phyloP scores from a whole-genome alignment of 2,329 filamentous ascomycete genomes.

The Colletotrichum lini region DNA sequence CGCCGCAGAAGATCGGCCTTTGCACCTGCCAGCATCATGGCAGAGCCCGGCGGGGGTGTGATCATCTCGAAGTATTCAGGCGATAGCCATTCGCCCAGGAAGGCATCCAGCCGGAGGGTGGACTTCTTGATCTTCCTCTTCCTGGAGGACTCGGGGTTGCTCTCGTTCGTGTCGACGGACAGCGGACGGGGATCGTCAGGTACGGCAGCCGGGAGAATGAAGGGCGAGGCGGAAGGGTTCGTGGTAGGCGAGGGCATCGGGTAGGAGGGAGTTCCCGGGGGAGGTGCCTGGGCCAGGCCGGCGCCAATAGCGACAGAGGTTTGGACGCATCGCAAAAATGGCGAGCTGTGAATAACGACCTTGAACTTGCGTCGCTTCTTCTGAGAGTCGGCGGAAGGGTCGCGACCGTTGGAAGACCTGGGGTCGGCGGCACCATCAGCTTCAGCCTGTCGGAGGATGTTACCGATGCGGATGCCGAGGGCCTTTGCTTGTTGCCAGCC shows the following conservation, averaged over 20 bases:
- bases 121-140: constrained; percentile 63
- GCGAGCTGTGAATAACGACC: constrained; percentile 92
- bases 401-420: constrained; percentile 41
- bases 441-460: constrained; percentile 72
- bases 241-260: constrained; percentile 51
- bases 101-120: constrained; percentile 87
- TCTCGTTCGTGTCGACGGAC: constrained; percentile 37
- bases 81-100: constrained; percentile 94
- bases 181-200: constrained; percentile 30
- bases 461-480: constrained; percentile 87
- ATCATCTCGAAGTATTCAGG: constrained; percentile 95
- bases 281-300: constrained; percentile 78
- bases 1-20: constrained; percentile 88
- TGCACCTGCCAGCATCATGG: constrained; percentile 88
- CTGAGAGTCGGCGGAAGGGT: constrained; percentile 44
- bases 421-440: constrained; percentile 54
- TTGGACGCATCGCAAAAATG: constrained; percentile 92
- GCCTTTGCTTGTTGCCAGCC: constrained; percentile 91
- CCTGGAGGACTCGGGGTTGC: constrained; percentile 30
- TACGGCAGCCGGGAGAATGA: constrained; percentile 35
- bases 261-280: constrained; percentile 49
- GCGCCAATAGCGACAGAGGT: constrained; percentile 91
- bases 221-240: constrained; percentile 34
- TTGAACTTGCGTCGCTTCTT: constrained; percentile 75
- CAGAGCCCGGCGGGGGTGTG: constrained; percentile 87